These are phyloP conservation scores for Anthoceros angustus DNA, from an alignment of 225 moss, liverwort and hornwort genomes.

Conservation along the genomic window DNA sequence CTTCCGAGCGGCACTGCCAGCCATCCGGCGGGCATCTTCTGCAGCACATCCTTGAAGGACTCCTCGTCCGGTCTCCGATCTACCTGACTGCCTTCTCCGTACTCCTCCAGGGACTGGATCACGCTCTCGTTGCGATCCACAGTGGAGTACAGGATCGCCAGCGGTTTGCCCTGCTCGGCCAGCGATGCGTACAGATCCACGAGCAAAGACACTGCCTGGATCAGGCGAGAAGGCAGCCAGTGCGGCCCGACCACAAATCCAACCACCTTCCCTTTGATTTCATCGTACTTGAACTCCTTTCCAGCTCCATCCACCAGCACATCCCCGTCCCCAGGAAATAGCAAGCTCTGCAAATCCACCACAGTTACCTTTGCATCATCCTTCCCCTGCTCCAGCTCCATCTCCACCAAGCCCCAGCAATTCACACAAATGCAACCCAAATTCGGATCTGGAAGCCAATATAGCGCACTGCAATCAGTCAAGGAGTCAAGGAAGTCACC, in stretches of 20 bases:
- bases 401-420: no score
- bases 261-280: slow-evolving; percentile 10
- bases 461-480: no score
- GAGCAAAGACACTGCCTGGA: neutral
- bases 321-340: slow-evolving; percentile 9
- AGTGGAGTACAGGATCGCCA: slow-evolving; percentile 10
- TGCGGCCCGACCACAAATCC: slow-evolving; percentile 11
- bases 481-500: no score
- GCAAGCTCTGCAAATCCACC: slow-evolving; percentile 6
- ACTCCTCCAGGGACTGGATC: slow-evolving; percentile 1
- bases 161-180: slow-evolving; percentile 1
- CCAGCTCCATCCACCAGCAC: slow-evolving; percentile 10
- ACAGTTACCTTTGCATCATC: neutral
- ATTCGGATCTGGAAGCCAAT: no score
- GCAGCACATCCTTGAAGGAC: slow-evolving; percentile 6
- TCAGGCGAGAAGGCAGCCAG: slow-evolving; percentile 8
- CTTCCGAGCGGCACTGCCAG: slow-evolving; percentile 8
- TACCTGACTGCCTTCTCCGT: neutral
- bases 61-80: slow-evolving; percentile 6
- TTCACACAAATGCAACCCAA: no score
- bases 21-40: slow-evolving; percentile 8
- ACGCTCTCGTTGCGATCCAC: neutral
- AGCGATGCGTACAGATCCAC: slow-evolving; percentile 6
- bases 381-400: neutral
- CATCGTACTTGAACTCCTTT: slow-evolving; percentile 2